Percentiles rank a stretch among this genome's conserved stretches.
Conservation (phyloP, 495 filamentous ascomycete species). For the Aspergillus egyptiacus region DNA sequence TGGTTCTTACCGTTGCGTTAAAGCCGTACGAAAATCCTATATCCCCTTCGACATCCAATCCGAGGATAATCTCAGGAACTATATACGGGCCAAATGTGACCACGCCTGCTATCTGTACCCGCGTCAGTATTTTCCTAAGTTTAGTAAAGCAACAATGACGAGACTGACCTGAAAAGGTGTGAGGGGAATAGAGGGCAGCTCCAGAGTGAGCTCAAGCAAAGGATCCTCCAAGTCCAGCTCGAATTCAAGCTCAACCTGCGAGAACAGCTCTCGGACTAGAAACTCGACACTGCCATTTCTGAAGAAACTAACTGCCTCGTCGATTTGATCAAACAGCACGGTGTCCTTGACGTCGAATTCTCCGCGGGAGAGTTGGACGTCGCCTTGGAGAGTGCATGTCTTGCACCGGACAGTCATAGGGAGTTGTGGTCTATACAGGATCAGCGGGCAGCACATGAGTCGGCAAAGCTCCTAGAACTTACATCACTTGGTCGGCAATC, state of each 20-base stretch:
- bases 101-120: slow-evolving; percentile 22
- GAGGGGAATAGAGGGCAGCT: slow-evolving; percentile 22
- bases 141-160: background rate
- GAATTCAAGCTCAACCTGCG: slow-evolving; percentile 26
- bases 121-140: background rate
- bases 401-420: slow-evolving; percentile 23
- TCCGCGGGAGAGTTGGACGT: slow-evolving; percentile 22
- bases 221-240: slow-evolving; percentile 12
- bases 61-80: slow-evolving; percentile 15
- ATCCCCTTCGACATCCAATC: slow-evolving; percentile 11
- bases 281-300: slow-evolving; percentile 24
- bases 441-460: background rate
- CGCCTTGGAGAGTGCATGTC: slow-evolving; percentile 24
- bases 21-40: slow-evolving; percentile 29
- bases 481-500: slow-evolving; percentile 1
- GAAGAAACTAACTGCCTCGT: slow-evolving; percentile 16
- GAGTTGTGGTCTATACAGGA: background rate
- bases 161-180: slow-evolving; percentile 21
- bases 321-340: background rate
- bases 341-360: slow-evolving; percentile 15
- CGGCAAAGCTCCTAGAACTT: background rate
- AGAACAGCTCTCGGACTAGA: slow-evolving; percentile 16
- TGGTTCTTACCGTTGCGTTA: slow-evolving; percentile 9
- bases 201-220: slow-evolving; percentile 7
- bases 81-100: slow-evolving; percentile 25